Evolutionary conservation across 805 yeast genomes (phyloP).

Genomic region (Cyberlindnera mrakii): DNA sequence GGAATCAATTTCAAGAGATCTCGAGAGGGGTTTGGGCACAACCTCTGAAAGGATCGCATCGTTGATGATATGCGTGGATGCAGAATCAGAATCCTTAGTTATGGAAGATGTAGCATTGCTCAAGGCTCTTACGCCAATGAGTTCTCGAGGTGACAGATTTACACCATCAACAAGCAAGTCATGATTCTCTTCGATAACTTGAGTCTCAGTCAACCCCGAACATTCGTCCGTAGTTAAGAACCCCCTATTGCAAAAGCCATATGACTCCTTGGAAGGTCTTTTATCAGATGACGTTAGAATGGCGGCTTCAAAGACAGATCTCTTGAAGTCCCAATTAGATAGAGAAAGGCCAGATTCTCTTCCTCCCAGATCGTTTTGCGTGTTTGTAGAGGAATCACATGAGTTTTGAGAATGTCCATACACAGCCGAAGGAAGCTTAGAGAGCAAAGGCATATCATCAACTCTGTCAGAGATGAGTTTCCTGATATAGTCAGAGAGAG

Average conservation of each 20-base stretch:
- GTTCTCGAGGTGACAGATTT: constrained; percentile 1
- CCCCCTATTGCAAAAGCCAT: too few relatives aligned
- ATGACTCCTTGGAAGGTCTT: too few relatives aligned
- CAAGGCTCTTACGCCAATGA: background rate
- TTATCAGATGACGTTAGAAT: background rate
- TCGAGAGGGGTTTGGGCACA: background rate
- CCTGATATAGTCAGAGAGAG: background rate
- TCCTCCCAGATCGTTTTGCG: too few relatives aligned
- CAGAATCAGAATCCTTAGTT: background rate
- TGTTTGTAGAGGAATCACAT: too few relatives aligned
- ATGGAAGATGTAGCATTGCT: background rate
- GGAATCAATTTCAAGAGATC: background rate
- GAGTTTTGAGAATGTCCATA: too few relatives aligned
- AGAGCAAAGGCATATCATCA: constrained; percentile 1
- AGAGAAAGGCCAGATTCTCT: too few relatives aligned
- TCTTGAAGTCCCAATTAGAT: too few relatives aligned
- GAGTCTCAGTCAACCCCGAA: background rate
- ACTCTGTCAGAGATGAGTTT: background rate
- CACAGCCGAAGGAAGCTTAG: background rate
- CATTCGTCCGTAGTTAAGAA: too few relatives aligned
- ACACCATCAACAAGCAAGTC: background rate
- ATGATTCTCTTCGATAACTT: background rate
- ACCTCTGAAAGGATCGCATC: background rate
- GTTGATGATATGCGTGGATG: constrained; percentile 2
- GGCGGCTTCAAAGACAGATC: background rate